Percentiles rank a stretch among this genome's conserved stretches.
These are phyloP conservation scores for Saccharomyces hybrid DNA, from an alignment of 1,139 yeast genomes.

Conservation along the genomic window DNA sequence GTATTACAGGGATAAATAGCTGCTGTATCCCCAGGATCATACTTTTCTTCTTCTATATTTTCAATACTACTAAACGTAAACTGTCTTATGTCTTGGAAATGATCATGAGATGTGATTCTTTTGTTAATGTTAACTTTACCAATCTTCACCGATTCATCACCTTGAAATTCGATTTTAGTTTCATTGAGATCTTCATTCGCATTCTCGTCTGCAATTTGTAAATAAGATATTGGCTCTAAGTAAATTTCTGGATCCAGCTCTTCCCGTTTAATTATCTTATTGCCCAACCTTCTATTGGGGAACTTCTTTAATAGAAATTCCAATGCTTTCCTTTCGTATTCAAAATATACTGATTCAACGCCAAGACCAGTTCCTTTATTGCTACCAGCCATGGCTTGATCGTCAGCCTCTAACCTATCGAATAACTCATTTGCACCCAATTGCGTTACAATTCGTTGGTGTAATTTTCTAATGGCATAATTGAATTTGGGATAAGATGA, in stretches of 20 bases:
- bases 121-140: conserved; percentile 45
- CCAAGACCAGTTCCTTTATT: conserved; percentile 56
- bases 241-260: conserved; percentile 21
- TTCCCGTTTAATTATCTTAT: conserved; percentile 16
- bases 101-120: conserved; percentile 59
- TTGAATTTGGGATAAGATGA: conserved; percentile 83
- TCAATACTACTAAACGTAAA: conserved; percentile 37
- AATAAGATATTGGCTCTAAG: conserved; percentile 24
- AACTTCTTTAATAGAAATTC: conserved; percentile 36
- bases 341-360: conserved; percentile 64
- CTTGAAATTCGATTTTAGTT: conserved; percentile 12
- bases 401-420: conserved; percentile 83
- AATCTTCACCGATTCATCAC: conserved; percentile 22
- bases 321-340: conserved; percentile 58
- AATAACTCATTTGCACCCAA: conserved; percentile 72
- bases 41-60: conserved; percentile 31
- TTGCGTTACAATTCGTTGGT: conserved; percentile 59
- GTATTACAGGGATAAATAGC: conserved; percentile 72
- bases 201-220: conserved; percentile 10
- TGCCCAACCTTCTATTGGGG: conserved; percentile 30
- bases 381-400: conserved; percentile 40
- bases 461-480: conserved; percentile 76
- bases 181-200: not conserved
- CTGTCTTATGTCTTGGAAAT: conserved; percentile 85
- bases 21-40: conserved; percentile 73